Evolutionary conservation across 1,139 yeast genomes (phyloP), one percentile per base, ranked within the genome.

Genomic region (Eremothecium cymbalariae): DNA sequence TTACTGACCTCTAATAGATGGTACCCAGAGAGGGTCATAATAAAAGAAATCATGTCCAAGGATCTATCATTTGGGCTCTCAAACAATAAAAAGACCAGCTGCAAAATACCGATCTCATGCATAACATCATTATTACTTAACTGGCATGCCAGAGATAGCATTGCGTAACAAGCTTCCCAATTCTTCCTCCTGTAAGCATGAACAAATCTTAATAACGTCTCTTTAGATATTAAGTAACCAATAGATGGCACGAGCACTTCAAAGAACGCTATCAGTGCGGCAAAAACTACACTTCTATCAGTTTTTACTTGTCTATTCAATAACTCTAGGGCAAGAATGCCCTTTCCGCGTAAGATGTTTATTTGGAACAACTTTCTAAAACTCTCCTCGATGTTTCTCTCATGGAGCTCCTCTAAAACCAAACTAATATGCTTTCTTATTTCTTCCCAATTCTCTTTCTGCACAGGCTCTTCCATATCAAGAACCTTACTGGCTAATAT

Each of bases 221-320:
- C 63, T 6, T 66, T 55, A 0, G 68, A 55, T 23, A 83, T 44
- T 4, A 80, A 53, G 38, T 69, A 70, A 2, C 95, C 95, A 16
- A 85, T 60, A 27, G 71, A 71, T 0, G 94, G 93, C 4, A 83
- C 53, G 47, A 79, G 76, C 6, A 80, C 68, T 55, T 83, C 81
- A 13, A 85, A 40, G 1, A 80, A 65, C 4, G 78, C 68, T 0
- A 72, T 66, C 27, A 85, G 50, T 1, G 81, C 62, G 0, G 88
- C 76, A 50, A 72, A 75, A 1, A 72, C 64, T 1, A 72, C 16
- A 2, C 40, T 33, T 3, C 32, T 25, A 15, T 40, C 37, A n/a
- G 28, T 18, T 11, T 31, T 21, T n/a, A 13, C 14, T 20, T 41
- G 45, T 3, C 28, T 18, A 9, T 33, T 28, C 6, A 46, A 25